Percentiles rank a stretch among this genome's conserved stretches.
These are phyloP conservation scores for Candida parachauliodes DNA, from an alignment of 805 yeast species.

Conservation along the genomic window DNA sequence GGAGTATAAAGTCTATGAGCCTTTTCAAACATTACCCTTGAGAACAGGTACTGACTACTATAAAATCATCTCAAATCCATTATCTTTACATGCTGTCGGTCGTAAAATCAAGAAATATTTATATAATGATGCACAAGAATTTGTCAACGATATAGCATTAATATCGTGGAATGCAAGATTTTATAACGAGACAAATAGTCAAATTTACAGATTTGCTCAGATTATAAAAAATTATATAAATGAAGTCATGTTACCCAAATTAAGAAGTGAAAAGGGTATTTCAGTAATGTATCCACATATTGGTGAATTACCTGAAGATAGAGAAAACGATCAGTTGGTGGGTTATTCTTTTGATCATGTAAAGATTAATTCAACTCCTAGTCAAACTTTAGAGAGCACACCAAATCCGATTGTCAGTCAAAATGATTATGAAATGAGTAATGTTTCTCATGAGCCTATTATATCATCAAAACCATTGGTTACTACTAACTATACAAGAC, in stretches of 20 bases:
- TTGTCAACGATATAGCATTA: slow-evolving; percentile 74
- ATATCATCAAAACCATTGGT: slow-evolving; percentile 11
- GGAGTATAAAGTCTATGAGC: slow-evolving; percentile 46
- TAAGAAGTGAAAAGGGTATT: slow-evolving; percentile 34
- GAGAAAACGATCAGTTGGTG: slow-evolving; percentile 18
- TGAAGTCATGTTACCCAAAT: slow-evolving; percentile 45
- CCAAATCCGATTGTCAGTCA: neutral
- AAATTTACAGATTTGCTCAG: slow-evolving; percentile 65
- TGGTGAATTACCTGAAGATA: slow-evolving; percentile 64
- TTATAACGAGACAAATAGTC: slow-evolving; percentile 69
- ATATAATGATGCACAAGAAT: slow-evolving; percentile 63
- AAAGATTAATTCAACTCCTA: slow-evolving; percentile 11
- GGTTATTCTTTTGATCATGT: slow-evolving; percentile 15
- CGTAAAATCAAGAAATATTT: slow-evolving; percentile 50
- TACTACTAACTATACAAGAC: slow-evolving; percentile 5
- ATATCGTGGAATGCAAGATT: slow-evolving; percentile 88
- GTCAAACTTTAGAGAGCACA: slow-evolving; percentile 11
- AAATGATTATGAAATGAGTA: slow-evolving; percentile 10
- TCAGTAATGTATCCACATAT: slow-evolving; percentile 55
- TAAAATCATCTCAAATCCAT: slow-evolving; percentile 72
- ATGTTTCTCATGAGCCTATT: slow-evolving; percentile 7
- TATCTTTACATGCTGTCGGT: slow-evolving; percentile 71
- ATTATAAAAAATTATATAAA: slow-evolving; percentile 51
- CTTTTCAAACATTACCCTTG: slow-evolving; percentile 72
- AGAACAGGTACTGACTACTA: slow-evolving; percentile 76